A percentile compares a stretch with the other conserved stretches of the same genome.
Conservation (phyloP, 495 filamentous ascomycete species). For the Podospora tetraspora region DNA sequence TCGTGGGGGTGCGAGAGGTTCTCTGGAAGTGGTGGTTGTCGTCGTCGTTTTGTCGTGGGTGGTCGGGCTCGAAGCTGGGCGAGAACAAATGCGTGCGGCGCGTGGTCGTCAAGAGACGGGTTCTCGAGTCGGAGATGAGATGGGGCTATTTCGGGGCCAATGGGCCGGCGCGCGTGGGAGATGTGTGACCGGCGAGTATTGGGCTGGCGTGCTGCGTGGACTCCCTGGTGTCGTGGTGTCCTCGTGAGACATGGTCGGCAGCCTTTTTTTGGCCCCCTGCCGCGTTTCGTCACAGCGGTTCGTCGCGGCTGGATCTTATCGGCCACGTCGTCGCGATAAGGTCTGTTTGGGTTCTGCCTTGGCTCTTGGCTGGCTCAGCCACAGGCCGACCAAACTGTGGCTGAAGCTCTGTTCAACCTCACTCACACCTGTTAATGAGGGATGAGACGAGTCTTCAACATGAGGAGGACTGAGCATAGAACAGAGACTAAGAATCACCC, state of each 20-base stretch:
- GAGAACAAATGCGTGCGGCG: too few species aligned
- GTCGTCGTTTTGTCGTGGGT: too few species aligned
- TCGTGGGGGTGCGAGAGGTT: not conserved
- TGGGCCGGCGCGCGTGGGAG: not conserved
- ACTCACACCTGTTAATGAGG: not conserved
- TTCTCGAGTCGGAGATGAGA: not conserved
- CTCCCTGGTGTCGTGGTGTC: not conserved
- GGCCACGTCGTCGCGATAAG: constrained; percentile 14
- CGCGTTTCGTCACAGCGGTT: constrained; percentile 11
- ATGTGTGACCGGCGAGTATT: constrained; percentile 2
- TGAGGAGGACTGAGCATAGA: not conserved
- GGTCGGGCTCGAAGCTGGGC: too few species aligned
- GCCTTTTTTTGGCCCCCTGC: constrained; percentile 8
- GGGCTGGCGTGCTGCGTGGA: not conserved
- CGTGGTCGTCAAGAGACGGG: not conserved
- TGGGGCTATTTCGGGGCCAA: not conserved
- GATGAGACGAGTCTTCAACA: not conserved
- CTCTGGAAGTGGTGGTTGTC: not conserved
- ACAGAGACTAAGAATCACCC: not conserved
- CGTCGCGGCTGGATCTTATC: constrained; percentile 4
- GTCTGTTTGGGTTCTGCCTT: not conserved
- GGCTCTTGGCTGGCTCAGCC: not conserved
- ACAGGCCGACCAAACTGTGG: not conserved
- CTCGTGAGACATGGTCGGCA: constrained; percentile 3
- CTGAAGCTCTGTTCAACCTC: not conserved